Base-by-base conservation (phyloP, 179 eudicot species). In the Amaranthus tricolor region DNA sequence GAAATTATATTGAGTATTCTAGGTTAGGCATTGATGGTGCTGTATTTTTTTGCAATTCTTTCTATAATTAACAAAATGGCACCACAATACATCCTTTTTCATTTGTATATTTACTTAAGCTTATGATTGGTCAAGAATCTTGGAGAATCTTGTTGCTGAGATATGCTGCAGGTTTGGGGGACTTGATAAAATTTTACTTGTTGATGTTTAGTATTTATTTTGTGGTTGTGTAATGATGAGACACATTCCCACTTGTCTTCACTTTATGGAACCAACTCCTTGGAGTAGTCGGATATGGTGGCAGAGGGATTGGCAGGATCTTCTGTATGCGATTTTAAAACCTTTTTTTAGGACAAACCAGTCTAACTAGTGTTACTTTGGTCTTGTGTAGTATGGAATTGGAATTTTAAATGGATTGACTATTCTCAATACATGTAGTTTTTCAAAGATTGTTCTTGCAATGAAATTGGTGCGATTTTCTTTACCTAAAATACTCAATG, bases 1-100 rank as follows among this genome's bases (percentile, higher is more conserved):
- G 14, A 20, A 20, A 20, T 8, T 21, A 40, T 15, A 43, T 64
- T 19, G 1, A 65, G 20, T 65, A 16, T 45, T 15, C 9, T 45
- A 31, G 56, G 71, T 68, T 21, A 21, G 58, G 15, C 43, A 19
- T n/a, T 65, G 68, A 65, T 45, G 68, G 31, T 45, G 68, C 13
- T 45, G 68, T 13, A 17, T 16, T 64, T 16, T 64, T 21, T 64
- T 44, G 52, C 43, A 66, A 1, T 66, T 66, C 20, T 49, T 67
- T 6, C 14, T 50, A 19, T 9, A 66, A 66, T 3, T 43, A 49
- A 50, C 71, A 67, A 2, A 31, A 48, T 20, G 57, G 7, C 31
- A 17, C 12, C 31, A 66, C 19, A 48, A 17, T 55, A 66, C 24
- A 44, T 50, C 5, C 7, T 20, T 31, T 67, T 48, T 21, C 44